These are phyloP conservation scores for Pythium chondricola DNA, from an alignment of 352 stramenopile genomes.

Conservation along the genomic window DNA sequence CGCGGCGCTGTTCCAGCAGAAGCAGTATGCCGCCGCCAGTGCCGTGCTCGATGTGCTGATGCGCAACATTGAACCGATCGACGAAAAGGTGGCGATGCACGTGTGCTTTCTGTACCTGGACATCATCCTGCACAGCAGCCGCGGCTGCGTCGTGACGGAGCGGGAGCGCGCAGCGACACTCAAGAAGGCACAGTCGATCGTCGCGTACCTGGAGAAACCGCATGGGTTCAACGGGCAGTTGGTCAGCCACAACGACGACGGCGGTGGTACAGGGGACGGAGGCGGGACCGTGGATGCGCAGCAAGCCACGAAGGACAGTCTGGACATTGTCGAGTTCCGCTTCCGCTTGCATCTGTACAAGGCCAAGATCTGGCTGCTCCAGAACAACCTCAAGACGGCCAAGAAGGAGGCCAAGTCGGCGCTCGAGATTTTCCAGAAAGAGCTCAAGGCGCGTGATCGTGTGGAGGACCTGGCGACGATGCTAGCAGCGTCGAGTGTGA, in stretches of 20 bases:
- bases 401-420: constrained; percentile 93
- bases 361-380: constrained; percentile 86
- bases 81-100: constrained; percentile 90
- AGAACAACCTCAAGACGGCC: constrained; percentile 82
- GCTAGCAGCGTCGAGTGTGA: constrained; percentile 14
- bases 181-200: constrained; percentile 82
- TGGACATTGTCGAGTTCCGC: constrained; percentile 81
- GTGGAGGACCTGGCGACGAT: constrained; percentile 16
- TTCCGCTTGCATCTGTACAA: constrained; percentile 91
- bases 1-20: constrained; percentile 80
- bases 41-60: constrained; percentile 82
- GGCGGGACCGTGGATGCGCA: constrained; percentile 11
- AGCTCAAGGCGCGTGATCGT: constrained; percentile 64
- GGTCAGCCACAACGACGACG: constrained; percentile 31
- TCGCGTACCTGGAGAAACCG: constrained; percentile 88
- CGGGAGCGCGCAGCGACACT: constrained; percentile 51
- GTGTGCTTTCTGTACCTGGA: constrained; percentile 92
- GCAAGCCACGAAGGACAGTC: constrained; percentile 48
- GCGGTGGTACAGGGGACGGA: not conserved
- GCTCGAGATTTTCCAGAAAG: constrained; percentile 91
- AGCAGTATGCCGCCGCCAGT: constrained; percentile 87
- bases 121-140: constrained; percentile 86
- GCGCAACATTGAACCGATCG: constrained; percentile 86
- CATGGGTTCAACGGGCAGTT: constrained; percentile 85
- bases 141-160: constrained; percentile 79